Evolutionary conservation across 2,329 filamentous ascomycete genomes (phyloP), one percentile per base, ranked within the genome.

Genomic region (Neonectria coccinea): DNA sequence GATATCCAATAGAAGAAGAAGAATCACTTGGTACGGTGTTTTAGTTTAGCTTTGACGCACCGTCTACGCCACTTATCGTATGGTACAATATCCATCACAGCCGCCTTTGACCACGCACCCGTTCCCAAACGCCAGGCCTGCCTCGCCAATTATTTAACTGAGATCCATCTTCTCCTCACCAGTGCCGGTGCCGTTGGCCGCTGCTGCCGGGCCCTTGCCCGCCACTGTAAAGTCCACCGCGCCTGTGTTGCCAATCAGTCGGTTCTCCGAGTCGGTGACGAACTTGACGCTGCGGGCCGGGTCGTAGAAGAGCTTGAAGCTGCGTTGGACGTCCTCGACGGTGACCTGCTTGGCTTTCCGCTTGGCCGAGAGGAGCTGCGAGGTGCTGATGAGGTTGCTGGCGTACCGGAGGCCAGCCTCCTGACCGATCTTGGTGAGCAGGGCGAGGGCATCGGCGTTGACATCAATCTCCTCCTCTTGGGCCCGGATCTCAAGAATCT

Each of bases 301-400:
- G 78, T 99, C 96, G 81, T 95, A 97, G 82, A 99, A 99, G 53
- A 99, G 87, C 76, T 91, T 87, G 85, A 95, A 99, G 81, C 93
- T 97, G 71, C 95, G 89, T 83, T 97, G 92, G 12, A 99, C 94
- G 76, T 99, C 96, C 60, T 93, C 89, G 62, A 97, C 87, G 62
- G 87, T 88, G 52, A 99, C 92, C 75, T 95, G 91, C 79, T 92
- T 93, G 16, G 91, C 91, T 75, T 90, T 91, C 70, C 94, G 89
- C 86, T 97, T 98, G 74, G 92, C 89, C 67, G 89, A 89, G 54
- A 98, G 86, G 48, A 99, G 87, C 79, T 97, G 92, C 5, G 93
- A 96, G 2, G 96, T 97, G 22, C 92, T 97, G 80, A 99, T 97
- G 60, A 99, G 89, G 78, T 99, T 97, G 83, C 93, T 97, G n/a